These are phyloP conservation scores for Leavenworthia alabamica DNA, from an alignment of 345 rosid genomes.

Conservation along the genomic window DNA sequence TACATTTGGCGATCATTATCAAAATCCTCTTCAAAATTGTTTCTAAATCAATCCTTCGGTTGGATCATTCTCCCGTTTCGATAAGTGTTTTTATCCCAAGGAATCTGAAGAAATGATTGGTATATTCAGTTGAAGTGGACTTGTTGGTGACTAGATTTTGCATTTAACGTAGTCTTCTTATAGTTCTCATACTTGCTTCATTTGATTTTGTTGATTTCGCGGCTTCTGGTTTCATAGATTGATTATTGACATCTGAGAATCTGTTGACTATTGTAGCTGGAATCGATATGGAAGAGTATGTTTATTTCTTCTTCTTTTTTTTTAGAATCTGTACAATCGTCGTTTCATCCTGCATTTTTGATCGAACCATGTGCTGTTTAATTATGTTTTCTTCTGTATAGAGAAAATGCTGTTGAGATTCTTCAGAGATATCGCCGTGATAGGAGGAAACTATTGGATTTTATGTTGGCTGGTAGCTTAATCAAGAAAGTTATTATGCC, in stretches of 20 bases:
- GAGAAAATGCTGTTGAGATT: slow-evolving; percentile 70
- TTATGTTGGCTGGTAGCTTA: slow-evolving; percentile 73
- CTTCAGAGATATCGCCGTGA: slow-evolving; percentile 88
- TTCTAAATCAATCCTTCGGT: neutral
- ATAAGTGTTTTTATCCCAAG: neutral
- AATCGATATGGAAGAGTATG: slow-evolving; percentile 35
- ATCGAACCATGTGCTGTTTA: neutral
- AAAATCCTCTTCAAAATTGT: neutral
- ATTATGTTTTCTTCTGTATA: slow-evolving; percentile 13
- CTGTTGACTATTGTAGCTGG: neutral
- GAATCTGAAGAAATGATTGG: slow-evolving; percentile 11
- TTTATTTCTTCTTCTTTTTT: neutral
- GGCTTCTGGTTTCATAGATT: slow-evolving; percentile 10
- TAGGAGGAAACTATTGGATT: slow-evolving; percentile 72
- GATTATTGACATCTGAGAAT: neutral
- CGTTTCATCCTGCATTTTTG: neutral
- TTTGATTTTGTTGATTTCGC: neutral
- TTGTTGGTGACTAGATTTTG: neutral
- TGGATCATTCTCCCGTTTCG: neutral
- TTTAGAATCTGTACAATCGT: neutral
- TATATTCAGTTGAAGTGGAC: neutral
- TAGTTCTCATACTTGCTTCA: neutral
- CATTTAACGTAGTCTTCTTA: slow-evolving; percentile 5
- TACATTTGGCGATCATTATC: slow-evolving; percentile 9
- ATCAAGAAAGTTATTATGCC: slow-evolving; percentile 95